These are phyloP conservation scores for Naegleria lovaniensis DNA, from an alignment of 208 protist species.

Conservation along the genomic window DNA sequence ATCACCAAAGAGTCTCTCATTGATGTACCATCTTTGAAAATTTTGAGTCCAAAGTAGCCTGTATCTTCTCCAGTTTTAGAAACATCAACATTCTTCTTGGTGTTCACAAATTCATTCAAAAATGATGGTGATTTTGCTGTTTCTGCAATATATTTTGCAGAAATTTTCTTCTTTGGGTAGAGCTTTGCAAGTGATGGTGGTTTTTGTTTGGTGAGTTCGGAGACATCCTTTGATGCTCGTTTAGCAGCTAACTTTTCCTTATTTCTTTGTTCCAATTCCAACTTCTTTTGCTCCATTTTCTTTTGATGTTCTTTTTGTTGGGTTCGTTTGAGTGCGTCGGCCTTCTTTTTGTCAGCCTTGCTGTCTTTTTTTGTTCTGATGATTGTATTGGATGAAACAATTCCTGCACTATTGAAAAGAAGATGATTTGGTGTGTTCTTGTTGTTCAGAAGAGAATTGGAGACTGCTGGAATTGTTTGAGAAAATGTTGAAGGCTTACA, in stretches of 20 bases:
- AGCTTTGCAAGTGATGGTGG: not conserved
- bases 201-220: not conserved
- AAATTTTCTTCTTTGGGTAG: not conserved
- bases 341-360: not conserved
- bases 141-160: not conserved
- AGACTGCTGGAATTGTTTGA: not conserved
- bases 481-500: not conserved
- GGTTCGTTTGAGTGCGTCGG: not conserved
- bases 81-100: not conserved
- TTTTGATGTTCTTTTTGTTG: not conserved
- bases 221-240: not conserved
- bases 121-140: not conserved
- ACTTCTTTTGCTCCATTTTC: not conserved
- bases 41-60: not conserved
- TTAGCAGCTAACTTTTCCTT: not conserved
- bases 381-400: not conserved
- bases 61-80: not conserved
- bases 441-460: not conserved
- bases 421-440: not conserved
- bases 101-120: not conserved
- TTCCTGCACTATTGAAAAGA: not conserved
- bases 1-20: not conserved
- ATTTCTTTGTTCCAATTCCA: not conserved
- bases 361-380: not conserved
- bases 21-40: not conserved